Base-by-base conservation (phyloP, 2,329 filamentous ascomycete species). In the Coleophoma crateriformis region DNA sequence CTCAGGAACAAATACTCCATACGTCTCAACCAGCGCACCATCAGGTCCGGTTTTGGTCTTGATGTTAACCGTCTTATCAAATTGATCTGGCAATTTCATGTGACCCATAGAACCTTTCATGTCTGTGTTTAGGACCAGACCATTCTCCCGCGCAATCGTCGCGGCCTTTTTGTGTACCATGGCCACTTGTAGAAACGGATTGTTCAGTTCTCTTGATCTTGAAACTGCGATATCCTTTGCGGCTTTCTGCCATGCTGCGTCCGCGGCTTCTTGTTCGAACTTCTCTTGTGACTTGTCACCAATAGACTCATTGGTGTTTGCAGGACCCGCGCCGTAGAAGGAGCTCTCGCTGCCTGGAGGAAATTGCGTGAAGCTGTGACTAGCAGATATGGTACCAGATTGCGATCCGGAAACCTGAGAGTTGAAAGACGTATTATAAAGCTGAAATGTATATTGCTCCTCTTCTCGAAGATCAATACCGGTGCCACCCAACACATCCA, bases 391-490 rank as follows among this genome's bases (percentile, higher is more conserved):
- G 4, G 65, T 68, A 32, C 69, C 70, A 7, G 67, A 59, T 15
- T 69, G 68, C 11, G 72, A 71, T 11, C 66, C 60, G 46, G 70
- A 66, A 13, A 68, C 64, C 48, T 68, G 71, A 19, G 70, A 61
- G 49, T 73, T 71, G 52, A 73, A 75, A 8, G 75, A 75, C 48
- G 73, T 68, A 41, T 80, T 78, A 62, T 83, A 85, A 50, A 82
- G 74, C 51, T 82, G 83, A 41, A 88, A 84, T 66, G 94, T 76
- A 57, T 83, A 88, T 59, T 90, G 88, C 62, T 95, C 89, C 67
- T 96, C 91, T 56, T 90, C 90, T 51, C 86, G 84, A 43, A 96
- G 70, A 71, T 96, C 88, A 55, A 96, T 90, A 45, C 90, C 90
- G 14, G 90, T 92, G 15, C 87, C 88, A 15, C 85, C 85, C 48